phyloP scores from a whole-genome alignment of 768 basidiomycete genomes.

The Russula emetica region DNA sequence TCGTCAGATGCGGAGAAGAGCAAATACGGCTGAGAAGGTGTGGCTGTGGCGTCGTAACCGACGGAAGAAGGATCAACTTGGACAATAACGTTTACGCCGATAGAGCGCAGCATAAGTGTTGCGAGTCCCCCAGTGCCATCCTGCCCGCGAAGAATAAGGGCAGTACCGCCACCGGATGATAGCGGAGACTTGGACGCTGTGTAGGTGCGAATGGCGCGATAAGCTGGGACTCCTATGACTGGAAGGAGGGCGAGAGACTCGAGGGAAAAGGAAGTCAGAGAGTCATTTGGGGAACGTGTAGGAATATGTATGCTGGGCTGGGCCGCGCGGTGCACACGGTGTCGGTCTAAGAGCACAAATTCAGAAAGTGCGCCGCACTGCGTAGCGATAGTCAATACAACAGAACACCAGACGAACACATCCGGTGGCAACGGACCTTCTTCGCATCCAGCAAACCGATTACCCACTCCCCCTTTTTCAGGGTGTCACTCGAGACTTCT shows the following conservation, averaged over 20 bases:
- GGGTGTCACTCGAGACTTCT: conserved; percentile 58
- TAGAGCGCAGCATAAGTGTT: conserved; percentile 66
- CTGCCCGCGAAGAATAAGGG: conserved; percentile 69
- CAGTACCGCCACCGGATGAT: conserved; percentile 31
- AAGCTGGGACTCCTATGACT: conserved; percentile 72
- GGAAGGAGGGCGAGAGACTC: conserved; percentile 66
- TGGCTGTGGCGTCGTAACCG: conserved; percentile 36
- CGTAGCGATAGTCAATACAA: conserved; percentile 23
- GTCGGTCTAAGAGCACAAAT: conserved; percentile 79
- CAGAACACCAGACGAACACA: conserved; percentile 14
- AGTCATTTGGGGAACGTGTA: conserved; percentile 29
- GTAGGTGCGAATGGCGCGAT: conserved; percentile 68
- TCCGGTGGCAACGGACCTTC: conserved; percentile 50
- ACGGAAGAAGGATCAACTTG: conserved; percentile 49
- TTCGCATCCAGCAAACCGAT: conserved; percentile 71
- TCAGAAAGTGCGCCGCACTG: conserved; percentile 87
- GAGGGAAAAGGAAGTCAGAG: conserved; percentile 22
- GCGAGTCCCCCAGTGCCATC: conserved; percentile 73
- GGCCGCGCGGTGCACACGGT: conserved; percentile 68
- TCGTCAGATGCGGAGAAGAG: conserved; percentile 33
- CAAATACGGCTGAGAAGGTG: conserved; percentile 30
- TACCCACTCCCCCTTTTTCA: conserved; percentile 81
- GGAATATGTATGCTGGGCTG: conserved; percentile 39
- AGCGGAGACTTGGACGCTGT: conserved; percentile 24
- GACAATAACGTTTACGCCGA: conserved; percentile 72